A percentile compares a stretch with the other conserved stretches of the same genome.
phyloP scores from a whole-genome alignment of 2,329 filamentous ascomycete species.

The Penicillium sp. region DNA sequence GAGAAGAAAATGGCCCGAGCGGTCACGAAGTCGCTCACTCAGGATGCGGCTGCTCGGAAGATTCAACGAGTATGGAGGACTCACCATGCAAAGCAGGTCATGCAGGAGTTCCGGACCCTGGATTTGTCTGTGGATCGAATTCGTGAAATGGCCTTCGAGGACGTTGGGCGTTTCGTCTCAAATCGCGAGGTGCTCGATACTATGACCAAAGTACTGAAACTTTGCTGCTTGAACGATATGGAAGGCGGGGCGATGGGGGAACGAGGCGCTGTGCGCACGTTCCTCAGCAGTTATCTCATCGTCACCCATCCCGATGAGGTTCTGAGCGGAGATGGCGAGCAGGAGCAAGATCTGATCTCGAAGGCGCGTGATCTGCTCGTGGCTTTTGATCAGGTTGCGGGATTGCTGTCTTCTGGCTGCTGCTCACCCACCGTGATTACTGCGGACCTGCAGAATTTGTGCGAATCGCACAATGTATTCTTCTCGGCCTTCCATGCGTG shows the following conservation, averaged over 20 bases:
- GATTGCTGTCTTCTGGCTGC: constrained; percentile 49
- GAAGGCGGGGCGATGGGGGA: constrained; percentile 49
- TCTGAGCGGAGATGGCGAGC: constrained; percentile 60
- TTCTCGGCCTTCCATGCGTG: constrained; percentile 64
- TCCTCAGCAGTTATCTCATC: constrained; percentile 64
- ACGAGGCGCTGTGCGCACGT: constrained; percentile 58
- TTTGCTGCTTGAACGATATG: constrained; percentile 56
- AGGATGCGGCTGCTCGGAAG: constrained; percentile 54
- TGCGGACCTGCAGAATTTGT: constrained; percentile 50
- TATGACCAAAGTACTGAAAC: constrained; percentile 56
- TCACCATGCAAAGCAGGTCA: constrained; percentile 48
- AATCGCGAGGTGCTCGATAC: constrained; percentile 53
- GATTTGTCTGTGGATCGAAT: constrained; percentile 56
- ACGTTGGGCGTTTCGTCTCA: constrained; percentile 57
- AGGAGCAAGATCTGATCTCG: constrained; percentile 61
- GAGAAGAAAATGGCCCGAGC: constrained; percentile 42
- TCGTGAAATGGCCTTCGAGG: constrained; percentile 57
- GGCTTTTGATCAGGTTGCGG: constrained; percentile 55
- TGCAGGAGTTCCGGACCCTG: constrained; percentile 53
- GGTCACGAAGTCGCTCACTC: constrained; percentile 43
- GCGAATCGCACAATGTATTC: constrained; percentile 60
- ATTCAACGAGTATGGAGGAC: constrained; percentile 62
- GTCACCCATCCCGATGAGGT: constrained; percentile 62
- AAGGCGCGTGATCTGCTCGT: constrained; percentile 61
- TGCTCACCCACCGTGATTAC: constrained; percentile 43